A percentile compares a stretch with the other conserved stretches of the same genome.
These are phyloP conservation scores for Geotrichum phurueaensis DNA, from an alignment of 1,139 yeast genomes.

Conservation along the genomic window DNA sequence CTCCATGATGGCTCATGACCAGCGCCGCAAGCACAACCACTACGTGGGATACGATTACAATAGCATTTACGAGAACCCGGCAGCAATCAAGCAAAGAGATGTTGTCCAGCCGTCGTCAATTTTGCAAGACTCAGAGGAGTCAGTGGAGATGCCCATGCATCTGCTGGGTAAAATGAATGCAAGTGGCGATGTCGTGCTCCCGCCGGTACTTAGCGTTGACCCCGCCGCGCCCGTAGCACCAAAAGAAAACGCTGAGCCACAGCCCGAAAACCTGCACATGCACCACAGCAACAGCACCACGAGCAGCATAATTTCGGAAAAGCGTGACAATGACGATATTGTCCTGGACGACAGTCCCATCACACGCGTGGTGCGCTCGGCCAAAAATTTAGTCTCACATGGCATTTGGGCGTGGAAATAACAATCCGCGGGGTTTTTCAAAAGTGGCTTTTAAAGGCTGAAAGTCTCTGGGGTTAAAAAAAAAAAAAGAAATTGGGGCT, in stretches of 20 bases:
- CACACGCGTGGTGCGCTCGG: conserved; percentile 6
- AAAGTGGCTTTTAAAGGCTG: no score
- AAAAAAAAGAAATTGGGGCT: no score
- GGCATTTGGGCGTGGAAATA: neutral
- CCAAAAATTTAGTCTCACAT: conserved; percentile 3
- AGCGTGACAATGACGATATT: no score
- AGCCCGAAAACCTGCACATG: no score
- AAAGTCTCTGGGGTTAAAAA: no score
- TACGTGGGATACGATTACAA: conserved; percentile 82
- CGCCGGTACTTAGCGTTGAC: no score
- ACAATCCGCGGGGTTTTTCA: no score
- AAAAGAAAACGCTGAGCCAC: no score
- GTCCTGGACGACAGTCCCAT: neutral
- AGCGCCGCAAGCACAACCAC: conserved; percentile 40
- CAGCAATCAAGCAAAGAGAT: neutral
- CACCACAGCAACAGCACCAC: neutral
- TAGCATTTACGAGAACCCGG: conserved; percentile 51
- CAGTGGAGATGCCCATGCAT: conserved; percentile 16
- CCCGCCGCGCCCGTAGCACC: no score
- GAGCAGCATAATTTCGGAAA: neutral
- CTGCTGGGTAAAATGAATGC: conserved; percentile 1
- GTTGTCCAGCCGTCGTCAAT: conserved; percentile 2
- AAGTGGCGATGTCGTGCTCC: no score
- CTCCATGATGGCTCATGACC: conserved; percentile 41
- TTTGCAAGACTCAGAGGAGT: neutral